A percentile compares a stretch with the other conserved stretches of the same genome.
Conservation (phyloP, 2,329 filamentous ascomycete genomes). For the Aspergillus arachidicola region DNA sequence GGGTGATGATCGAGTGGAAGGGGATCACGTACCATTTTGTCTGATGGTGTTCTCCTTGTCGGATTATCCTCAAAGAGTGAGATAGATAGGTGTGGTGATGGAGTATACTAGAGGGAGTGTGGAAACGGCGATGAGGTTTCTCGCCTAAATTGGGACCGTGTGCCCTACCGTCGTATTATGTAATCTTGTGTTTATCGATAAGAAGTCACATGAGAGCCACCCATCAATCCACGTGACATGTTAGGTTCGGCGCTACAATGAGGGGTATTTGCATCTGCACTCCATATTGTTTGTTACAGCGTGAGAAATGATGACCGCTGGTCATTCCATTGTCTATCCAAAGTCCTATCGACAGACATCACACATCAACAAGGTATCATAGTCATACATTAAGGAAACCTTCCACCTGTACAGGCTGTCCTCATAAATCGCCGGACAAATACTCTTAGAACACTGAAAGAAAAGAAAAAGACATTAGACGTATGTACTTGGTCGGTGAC, state of each 20-base stretch:
- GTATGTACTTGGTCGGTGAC: constrained; percentile 44
- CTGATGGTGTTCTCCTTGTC: constrained; percentile 43
- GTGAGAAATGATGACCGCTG: not conserved
- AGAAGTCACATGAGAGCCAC: not conserved
- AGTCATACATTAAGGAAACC: constrained; percentile 43
- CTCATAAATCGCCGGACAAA: constrained; percentile 20
- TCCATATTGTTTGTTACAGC: not conserved
- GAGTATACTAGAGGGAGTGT: constrained; percentile 28
- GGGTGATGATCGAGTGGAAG: not conserved
- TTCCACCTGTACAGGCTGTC: constrained; percentile 32
- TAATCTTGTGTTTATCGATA: constrained; percentile 6
- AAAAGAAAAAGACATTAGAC: constrained; percentile 35
- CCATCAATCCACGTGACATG: not conserved
- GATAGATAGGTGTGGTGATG: constrained; percentile 26
- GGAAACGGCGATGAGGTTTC: constrained; percentile 23
- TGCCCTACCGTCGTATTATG: constrained; percentile 18
- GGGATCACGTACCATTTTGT: constrained; percentile 49
- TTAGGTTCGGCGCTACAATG: not conserved
- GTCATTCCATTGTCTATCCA: constrained; percentile 20
- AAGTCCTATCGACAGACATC: constrained; percentile 19
- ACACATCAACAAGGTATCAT: constrained; percentile 44
- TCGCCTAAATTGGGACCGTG: constrained; percentile 30
- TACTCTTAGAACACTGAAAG: constrained; percentile 20
- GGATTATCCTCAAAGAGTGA: constrained; percentile 58
- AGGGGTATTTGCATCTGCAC: not conserved